Evolutionary conservation across 352 stramenopile genomes (phyloP), one percentile per base, ranked within the genome.

Genomic region (Phytophthora megakarya): DNA sequence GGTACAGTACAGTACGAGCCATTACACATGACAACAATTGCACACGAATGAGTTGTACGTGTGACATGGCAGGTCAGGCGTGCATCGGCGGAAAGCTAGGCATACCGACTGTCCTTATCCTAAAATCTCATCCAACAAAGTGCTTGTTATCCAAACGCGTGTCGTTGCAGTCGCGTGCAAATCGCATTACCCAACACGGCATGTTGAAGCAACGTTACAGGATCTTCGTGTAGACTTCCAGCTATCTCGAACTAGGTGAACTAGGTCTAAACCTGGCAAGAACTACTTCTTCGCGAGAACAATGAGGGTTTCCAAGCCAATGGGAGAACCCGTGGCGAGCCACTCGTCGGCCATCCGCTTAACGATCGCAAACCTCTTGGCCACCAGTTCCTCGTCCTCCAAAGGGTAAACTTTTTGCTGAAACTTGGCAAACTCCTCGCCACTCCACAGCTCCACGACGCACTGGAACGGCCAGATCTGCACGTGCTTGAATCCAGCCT

Each of bases 221-320:
- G 40, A 32, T 32, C 26, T 23, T 26, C 44, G 8, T 23, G n/a
- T n/a, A n/a, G 44, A 51, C n/a, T 43, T 49, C n/a, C 30, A 50
- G 44, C 50, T 13, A 38, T 13, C 37, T 54, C 40, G 16, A 50
- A 54, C 47, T 26, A 19, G 9, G 21, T 63, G n/a, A n/a, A n/a
- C n/a, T n/a, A n/a, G n/a, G n/a, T n/a, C n/a, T n/a, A n/a, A n/a
- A n/a, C n/a, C n/a, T n/a, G n/a, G 26, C 45, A 25, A 37, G 25
- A 43, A 1, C 28, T 61, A 79, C 26, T 70, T 68, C 42, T 57
- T 72, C 10, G 77, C 75, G 4, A 87, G 26, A 25, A 89, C 75
- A 52, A 89, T 68, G 52, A 82, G 85, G 18, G 70, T 76, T 57
- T 89, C 80, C 23, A 86, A 55, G 1, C 77, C 80, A 42, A 89